Evolutionary conservation across 495 filamentous ascomycete genomes (phyloP).

Genomic region (Penicillium lagena): DNA sequence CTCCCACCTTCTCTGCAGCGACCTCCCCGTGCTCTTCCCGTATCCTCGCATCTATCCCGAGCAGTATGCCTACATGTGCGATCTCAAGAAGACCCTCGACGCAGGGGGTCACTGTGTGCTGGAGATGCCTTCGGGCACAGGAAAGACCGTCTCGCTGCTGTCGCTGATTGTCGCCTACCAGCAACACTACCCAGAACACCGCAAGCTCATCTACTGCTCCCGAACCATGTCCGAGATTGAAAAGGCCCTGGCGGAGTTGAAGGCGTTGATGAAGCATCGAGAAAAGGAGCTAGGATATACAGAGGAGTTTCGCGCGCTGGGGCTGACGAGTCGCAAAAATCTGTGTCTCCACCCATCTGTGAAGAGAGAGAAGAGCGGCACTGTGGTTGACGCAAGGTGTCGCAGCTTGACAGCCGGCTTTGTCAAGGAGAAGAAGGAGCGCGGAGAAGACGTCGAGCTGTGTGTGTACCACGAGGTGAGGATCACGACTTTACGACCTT

Average conservation of each 20-base stretch:
- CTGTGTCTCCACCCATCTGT: constrained; percentile 94
- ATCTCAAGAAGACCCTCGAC: constrained; percentile 95
- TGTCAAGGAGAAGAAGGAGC: constrained; percentile 91
- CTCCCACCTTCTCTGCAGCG: constrained; percentile 40
- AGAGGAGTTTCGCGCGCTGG: constrained; percentile 90
- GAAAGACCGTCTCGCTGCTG: constrained; percentile 92
- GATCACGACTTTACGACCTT: neutral
- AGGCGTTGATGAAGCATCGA: constrained; percentile 89
- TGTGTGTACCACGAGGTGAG: constrained; percentile 91
- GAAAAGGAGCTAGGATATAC: constrained; percentile 75
- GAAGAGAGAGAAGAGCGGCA: constrained; percentile 89
- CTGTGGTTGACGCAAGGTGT: constrained; percentile 89
- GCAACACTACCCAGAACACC: constrained; percentile 78
- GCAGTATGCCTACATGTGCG: constrained; percentile 99
- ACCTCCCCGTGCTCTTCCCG: constrained; percentile 90
- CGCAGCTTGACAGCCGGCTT: constrained; percentile 94
- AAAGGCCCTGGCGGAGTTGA: constrained; percentile 89
- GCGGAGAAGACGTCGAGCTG: constrained; percentile 86
- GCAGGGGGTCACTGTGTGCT: constrained; percentile 93
- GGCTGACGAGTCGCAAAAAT: constrained; percentile 94
- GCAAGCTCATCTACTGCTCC: constrained; percentile 98
- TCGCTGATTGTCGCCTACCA: constrained; percentile 97
- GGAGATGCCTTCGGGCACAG: constrained; percentile 99
- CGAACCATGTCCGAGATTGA: constrained; percentile 65
- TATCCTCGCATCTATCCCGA: constrained; percentile 97